Percentiles rank a stretch among this genome's conserved stretches.
Conservation (phyloP, 2,329 filamentous ascomycete genomes). For the Clonostachys rosea region DNA sequence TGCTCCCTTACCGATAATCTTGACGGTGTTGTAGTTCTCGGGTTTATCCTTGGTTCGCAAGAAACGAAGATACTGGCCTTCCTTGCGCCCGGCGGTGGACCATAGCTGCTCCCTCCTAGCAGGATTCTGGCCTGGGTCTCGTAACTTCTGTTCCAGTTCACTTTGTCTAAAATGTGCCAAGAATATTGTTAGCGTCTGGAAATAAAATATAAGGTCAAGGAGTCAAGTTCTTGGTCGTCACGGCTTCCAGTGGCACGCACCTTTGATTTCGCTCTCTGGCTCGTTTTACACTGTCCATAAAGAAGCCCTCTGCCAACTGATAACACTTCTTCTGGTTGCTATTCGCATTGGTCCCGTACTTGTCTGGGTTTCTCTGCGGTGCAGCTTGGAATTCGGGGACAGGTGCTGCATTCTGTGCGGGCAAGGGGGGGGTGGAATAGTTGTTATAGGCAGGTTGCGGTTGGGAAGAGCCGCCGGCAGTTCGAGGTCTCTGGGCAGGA, state of each 20-base stretch:
- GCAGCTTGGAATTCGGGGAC: slow-evolving; percentile 72
- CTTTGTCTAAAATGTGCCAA: slow-evolving; percentile 60
- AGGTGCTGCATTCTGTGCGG: slow-evolving; percentile 51
- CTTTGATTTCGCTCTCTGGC: slow-evolving; percentile 92
- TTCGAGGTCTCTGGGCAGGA: slow-evolving; percentile 74
- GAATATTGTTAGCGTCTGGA: background rate
- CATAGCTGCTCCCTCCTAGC: slow-evolving; percentile 79
- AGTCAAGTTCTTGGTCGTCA: background rate
- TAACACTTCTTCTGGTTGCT: slow-evolving; percentile 69
- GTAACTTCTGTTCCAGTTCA: slow-evolving; percentile 82
- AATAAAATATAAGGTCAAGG: background rate
- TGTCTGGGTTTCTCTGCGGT: slow-evolving; percentile 83
- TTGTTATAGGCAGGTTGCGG: slow-evolving; percentile 52
- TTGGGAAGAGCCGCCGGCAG: slow-evolving; percentile 67
- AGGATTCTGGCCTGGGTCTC: slow-evolving; percentile 70
- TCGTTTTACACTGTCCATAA: slow-evolving; percentile 97
- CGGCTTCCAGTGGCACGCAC: slow-evolving; percentile 40
- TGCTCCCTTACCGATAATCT: slow-evolving; percentile 98
- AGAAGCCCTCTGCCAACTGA: slow-evolving; percentile 80
- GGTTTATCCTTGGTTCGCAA: slow-evolving; percentile 89
- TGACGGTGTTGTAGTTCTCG: slow-evolving; percentile 91
- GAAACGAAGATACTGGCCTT: slow-evolving; percentile 91
- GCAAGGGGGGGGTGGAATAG: slow-evolving; percentile 65
- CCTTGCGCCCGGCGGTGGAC: slow-evolving; percentile 78
- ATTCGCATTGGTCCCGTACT: slow-evolving; percentile 59